Evolutionary conservation across 257 asterid genomes (phyloP).

Genomic region (Ilex asprella): DNA sequence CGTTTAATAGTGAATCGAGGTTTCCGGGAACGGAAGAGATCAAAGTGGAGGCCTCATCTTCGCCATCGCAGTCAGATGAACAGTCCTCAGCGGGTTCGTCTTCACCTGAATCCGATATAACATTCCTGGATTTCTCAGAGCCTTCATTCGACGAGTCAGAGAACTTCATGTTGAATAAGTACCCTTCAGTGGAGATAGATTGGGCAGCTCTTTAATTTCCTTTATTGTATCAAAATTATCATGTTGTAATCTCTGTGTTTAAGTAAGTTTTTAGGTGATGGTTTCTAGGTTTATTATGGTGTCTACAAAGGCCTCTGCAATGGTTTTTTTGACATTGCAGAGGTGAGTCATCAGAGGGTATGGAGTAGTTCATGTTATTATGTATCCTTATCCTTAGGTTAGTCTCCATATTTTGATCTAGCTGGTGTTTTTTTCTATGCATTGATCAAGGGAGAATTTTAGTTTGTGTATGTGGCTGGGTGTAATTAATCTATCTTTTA

Average conservation of each 20-base stretch:
- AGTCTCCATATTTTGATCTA: constrained; percentile 29
- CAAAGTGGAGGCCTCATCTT: constrained; percentile 39
- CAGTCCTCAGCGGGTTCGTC: constrained; percentile 25
- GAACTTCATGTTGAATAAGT: constrained; percentile 48
- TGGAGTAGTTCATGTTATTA: constrained; percentile 8
- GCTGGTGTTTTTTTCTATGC: constrained; percentile 67
- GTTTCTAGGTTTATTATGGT: constrained; percentile 5
- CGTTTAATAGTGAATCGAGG: constrained; percentile 13
- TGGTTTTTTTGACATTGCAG: constrained; percentile 84
- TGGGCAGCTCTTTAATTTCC: constrained; percentile 57
- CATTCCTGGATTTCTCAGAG: constrained; percentile 40
- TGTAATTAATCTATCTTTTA: neutral
- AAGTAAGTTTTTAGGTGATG: neutral
- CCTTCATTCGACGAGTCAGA: constrained; percentile 33
- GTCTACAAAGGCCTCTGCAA: constrained; percentile 43
- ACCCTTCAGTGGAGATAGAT: constrained; percentile 88
- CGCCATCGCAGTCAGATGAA: constrained; percentile 23
- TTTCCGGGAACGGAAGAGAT: constrained; percentile 16
- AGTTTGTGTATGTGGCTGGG: constrained; percentile 6
- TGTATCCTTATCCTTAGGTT: constrained; percentile 17
- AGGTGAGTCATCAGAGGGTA: constrained; percentile 16
- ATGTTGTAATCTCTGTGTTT: neutral
- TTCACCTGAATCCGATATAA: constrained; percentile 48
- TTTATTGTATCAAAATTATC: neutral
- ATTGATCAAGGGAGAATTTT: constrained; percentile 24